Conservation (phyloP, 257 asterid genomes). For the Ophiorrhiza pumila region DNA sequence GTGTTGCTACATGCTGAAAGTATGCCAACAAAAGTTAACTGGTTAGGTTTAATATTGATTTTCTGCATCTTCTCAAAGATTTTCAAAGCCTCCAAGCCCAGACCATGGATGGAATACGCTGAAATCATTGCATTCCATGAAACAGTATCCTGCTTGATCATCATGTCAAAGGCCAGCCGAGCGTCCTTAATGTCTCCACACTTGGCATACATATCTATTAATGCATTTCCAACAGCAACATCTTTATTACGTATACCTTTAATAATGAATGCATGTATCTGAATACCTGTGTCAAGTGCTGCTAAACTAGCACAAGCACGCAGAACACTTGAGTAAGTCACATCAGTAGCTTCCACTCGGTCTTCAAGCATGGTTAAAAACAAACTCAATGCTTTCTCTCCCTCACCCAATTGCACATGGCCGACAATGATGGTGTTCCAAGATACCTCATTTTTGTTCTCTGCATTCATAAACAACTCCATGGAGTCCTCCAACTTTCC, state of each 20-base stretch:
- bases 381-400: constrained; percentile 53
- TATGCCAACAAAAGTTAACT: constrained; percentile 71
- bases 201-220: constrained; percentile 87
- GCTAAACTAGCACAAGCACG: constrained; percentile 82
- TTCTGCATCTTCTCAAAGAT: constrained; percentile 54
- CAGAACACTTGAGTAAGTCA: constrained; percentile 72
- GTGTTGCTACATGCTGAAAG: constrained; percentile 92
- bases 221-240: constrained; percentile 73
- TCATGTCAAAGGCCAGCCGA: constrained; percentile 52
- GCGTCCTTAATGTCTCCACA: constrained; percentile 78
- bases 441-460: constrained; percentile 66
- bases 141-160: constrained; percentile 47
- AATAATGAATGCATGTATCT: constrained; percentile 55
- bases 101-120: constrained; percentile 88
- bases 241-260: constrained; percentile 56
- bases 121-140: constrained; percentile 91
- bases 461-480: constrained; percentile 46
- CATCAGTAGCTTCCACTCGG: constrained; percentile 57
- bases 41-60: constrained; percentile 49
- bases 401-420: constrained; percentile 66
- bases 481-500: constrained; percentile 55
- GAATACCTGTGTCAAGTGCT: constrained; percentile 72
- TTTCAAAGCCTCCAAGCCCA: constrained; percentile 66
- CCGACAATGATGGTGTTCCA: constrained; percentile 89
- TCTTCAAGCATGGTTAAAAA: constrained; percentile 57